Conservation (phyloP, 179 eudicot species). For the Heliamphora pulchella region DNA sequence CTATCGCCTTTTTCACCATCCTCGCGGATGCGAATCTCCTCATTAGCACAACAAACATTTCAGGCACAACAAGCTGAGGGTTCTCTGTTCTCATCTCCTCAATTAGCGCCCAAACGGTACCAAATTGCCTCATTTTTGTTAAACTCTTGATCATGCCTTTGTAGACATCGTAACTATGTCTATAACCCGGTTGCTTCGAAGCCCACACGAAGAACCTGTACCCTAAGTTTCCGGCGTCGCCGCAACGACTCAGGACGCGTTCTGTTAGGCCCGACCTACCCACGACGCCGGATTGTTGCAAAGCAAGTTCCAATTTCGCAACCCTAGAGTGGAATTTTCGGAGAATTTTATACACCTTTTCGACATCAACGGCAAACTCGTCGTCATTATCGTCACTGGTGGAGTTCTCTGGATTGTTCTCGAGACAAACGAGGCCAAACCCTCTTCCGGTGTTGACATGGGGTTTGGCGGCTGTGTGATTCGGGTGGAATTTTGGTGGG, state of each 20-base stretch:
- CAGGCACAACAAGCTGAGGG: constrained; percentile 53
- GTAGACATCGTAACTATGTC: constrained; percentile 68
- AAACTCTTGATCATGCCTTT: constrained; percentile 61
- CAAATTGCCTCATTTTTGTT: constrained; percentile 78
- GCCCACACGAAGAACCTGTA: constrained; percentile 78
- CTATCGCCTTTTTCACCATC: constrained; percentile 89
- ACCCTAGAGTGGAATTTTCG: constrained; percentile 76
- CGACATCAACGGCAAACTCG: constrained; percentile 70
- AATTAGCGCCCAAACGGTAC: constrained; percentile 74
- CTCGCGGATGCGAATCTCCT: constrained; percentile 76
- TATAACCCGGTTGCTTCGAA: constrained; percentile 62
- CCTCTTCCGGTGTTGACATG: constrained; percentile 3
- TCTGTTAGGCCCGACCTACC: constrained; percentile 65
- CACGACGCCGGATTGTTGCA: constrained; percentile 56
- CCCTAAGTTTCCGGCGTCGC: constrained; percentile 81
- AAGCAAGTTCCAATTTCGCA: constrained; percentile 83
- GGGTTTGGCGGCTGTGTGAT: no score
- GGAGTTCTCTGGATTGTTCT: constrained; percentile 7
- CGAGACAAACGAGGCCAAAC: constrained; percentile 24
- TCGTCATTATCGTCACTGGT: constrained; percentile 23
- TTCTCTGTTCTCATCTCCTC: constrained; percentile 81
- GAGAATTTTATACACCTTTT: constrained; percentile 61
- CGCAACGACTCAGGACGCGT: constrained; percentile 74
- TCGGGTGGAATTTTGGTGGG: constrained; percentile 15
- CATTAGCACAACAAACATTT: constrained; percentile 75